Base-by-base conservation (phyloP, 129 eudicot species). In the Flaveria ramosissima region DNA sequence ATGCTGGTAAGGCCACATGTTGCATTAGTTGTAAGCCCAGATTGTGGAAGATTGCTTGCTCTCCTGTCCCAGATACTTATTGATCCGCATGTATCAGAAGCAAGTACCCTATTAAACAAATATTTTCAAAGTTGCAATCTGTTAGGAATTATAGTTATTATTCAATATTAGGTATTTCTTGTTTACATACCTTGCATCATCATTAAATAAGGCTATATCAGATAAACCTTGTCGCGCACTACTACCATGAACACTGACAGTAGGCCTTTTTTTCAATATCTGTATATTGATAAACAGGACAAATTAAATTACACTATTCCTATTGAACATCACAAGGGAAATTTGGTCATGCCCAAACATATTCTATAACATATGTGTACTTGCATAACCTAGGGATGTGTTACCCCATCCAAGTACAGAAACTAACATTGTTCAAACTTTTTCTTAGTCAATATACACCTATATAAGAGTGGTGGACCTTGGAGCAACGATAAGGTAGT, bases 61-160 rank as follows among this genome's bases (percentile, higher is more conserved):
- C 99, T 88, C 83, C 97, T 88, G 76, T 95, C 99, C 99, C 99
- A 95, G 46, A 91, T 75, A 76, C 91, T 87, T 72, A 95, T 75
- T 10, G 76, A 77, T 45, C 99, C 99, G 78, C 56, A 50, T 23
- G 86, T 83, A 73, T 91, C 99, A 1, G 94, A 91, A 47, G 97
- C 99, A 59, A 91, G 83, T 75, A 95, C 83, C 92, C 99, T 95
- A 68, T 77, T 51, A 62, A 79, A 70, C 57, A 76, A 17, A 83
- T 14, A 30, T 74, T 43, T 27, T 17, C 61, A 20, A 27, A 10
- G 12, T 19, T 16, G 48, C 32, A 27, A 17, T 42, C 32, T 65
- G 19, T 17, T 76, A 42, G 12, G 15, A 71, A 47, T 8, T 47
- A 71, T 26, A n/a, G 7, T 30, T 46, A 32, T 60, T 79, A 63